phyloP scores from a whole-genome alignment of 805 yeast species.

The Starmerella stellata region DNA sequence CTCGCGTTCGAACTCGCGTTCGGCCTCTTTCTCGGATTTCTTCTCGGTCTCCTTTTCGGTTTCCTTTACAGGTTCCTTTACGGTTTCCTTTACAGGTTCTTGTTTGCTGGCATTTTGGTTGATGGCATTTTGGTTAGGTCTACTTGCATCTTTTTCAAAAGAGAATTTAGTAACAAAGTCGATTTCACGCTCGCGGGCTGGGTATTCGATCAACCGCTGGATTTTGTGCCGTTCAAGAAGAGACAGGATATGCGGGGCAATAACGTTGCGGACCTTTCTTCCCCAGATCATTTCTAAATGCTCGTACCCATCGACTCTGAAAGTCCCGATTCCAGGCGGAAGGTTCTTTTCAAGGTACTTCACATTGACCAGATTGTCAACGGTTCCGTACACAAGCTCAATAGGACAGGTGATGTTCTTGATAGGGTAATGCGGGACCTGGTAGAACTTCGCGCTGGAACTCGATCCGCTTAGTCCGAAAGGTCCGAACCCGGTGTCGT shows the following conservation, averaged over 20 bases:
- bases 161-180: too few relatives aligned
- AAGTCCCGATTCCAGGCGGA: slow-evolving; percentile 41
- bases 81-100: slow-evolving; percentile 20
- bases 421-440: slow-evolving; percentile 46
- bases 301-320: slow-evolving; percentile 39
- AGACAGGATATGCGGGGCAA: slow-evolving; percentile 14
- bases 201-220: background rate
- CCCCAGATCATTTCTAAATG: slow-evolving; percentile 91
- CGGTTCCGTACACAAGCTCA: slow-evolving; percentile 56
- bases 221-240: background rate
- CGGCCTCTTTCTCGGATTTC: too few relatives aligned
- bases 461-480: slow-evolving; percentile 18
- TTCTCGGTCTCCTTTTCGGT: too few relatives aligned
- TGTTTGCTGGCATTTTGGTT: too few relatives aligned
- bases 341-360: slow-evolving; percentile 51
- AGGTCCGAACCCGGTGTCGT: slow-evolving; percentile 37
- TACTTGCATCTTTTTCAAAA: too few relatives aligned
- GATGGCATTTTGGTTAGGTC: too few relatives aligned
- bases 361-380: slow-evolving; percentile 76
- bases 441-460: slow-evolving; percentile 25
- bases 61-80: slow-evolving; percentile 68
- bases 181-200: too few relatives aligned
- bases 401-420: slow-evolving; percentile 54
- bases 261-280: slow-evolving; percentile 30
- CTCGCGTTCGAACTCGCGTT: too few relatives aligned